Conservation (phyloP, 2,329 filamentous ascomycete genomes). For the Aureobasidium pullulans region DNA sequence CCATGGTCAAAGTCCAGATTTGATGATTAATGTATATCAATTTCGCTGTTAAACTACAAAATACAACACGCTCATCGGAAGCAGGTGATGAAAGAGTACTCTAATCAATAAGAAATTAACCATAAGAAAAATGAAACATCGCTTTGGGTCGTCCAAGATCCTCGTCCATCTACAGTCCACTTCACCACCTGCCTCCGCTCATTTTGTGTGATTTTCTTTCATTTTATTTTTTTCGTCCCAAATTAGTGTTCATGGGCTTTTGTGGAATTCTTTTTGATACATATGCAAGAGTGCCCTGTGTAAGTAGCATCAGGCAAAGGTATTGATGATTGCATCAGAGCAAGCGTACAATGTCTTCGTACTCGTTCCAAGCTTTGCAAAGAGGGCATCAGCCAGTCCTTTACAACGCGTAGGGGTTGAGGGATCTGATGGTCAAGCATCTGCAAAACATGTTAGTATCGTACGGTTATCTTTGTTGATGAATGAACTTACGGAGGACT, state of each 20-base stretch:
- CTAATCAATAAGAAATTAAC: conserved; percentile 9
- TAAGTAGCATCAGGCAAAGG: background rate
- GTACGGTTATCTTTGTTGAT: background rate
- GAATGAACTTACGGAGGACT: conserved; percentile 84
- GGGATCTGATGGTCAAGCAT: conserved; percentile 74
- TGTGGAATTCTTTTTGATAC: background rate
- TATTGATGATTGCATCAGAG: background rate
- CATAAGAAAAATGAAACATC: conserved; percentile 12
- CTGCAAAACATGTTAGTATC: conserved; percentile 42
- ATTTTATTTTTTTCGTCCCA: no score
- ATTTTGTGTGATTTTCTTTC: background rate
- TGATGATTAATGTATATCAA: conserved; percentile 1
- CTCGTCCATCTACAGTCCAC: background rate
- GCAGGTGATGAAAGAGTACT: background rate
- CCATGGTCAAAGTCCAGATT: conserved; percentile 11
- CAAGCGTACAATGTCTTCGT: background rate
- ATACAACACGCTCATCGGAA: background rate
- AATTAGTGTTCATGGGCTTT: background rate
- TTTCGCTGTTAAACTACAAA: background rate
- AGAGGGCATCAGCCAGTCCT: background rate
- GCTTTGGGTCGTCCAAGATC: background rate
- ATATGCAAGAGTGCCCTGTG: background rate
- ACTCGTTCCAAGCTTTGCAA: background rate
- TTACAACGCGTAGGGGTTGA: conserved; percentile 67
- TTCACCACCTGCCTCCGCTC: background rate